Conservation (phyloP, 2,329 filamentous ascomycete species). For the Sphaerulina populicola region DNA sequence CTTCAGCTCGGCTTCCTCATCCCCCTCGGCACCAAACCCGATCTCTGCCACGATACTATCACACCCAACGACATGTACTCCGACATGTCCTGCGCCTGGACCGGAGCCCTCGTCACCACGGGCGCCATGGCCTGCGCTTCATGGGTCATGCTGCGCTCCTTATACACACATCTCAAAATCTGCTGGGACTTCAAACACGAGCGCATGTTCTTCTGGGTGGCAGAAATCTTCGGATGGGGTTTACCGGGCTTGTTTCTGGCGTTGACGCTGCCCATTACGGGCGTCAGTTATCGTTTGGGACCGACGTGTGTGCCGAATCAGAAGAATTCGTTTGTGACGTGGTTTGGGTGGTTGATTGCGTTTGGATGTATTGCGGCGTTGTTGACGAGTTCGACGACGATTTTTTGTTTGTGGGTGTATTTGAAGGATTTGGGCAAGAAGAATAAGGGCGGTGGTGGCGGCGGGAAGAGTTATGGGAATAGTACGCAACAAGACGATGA, state of each 20-base stretch:
- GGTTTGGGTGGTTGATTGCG: conserved; percentile 33
- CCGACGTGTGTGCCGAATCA: conserved; percentile 79
- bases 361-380: conserved; percentile 31
- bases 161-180: conserved; percentile 36
- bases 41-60: conserved; percentile 72
- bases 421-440: conserved; percentile 16
- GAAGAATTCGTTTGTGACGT: conserved; percentile 33
- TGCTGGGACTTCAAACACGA: conserved; percentile 34
- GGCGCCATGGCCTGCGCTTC: conserved; percentile 76
- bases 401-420: conserved; percentile 34
- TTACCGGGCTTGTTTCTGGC: conserved; percentile 30
- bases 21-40: conserved; percentile 62
- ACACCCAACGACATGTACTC: conserved; percentile 77
- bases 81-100: conserved; percentile 66
- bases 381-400: conserved; percentile 31
- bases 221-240: conserved; percentile 28
- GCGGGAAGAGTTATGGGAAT: not conserved
- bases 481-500: not conserved
- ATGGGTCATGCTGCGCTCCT: conserved; percentile 60
- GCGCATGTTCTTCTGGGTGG: conserved; percentile 28
- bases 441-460: not conserved
- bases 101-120: conserved; percentile 66
- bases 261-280: conserved; percentile 38
- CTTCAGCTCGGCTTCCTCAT: conserved; percentile 75
- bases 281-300: conserved; percentile 53